phyloP scores from a whole-genome alignment of 2,329 filamentous ascomycete genomes.

The Xylaria sp. region DNA sequence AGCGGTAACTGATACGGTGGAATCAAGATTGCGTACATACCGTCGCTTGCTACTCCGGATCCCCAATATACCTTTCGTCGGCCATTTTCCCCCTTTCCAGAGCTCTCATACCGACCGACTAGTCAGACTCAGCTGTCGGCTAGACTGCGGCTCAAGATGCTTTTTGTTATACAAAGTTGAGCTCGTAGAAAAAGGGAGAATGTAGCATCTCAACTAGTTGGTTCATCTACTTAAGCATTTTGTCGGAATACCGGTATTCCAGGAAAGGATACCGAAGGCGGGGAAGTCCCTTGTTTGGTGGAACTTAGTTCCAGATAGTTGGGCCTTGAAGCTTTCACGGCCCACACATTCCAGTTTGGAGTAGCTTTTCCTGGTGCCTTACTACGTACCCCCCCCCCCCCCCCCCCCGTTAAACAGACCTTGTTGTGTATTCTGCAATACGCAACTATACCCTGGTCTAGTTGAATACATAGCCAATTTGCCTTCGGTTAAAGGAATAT shows the following conservation, averaged over 20 bases:
- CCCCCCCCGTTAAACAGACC: too few species aligned
- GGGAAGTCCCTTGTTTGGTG: constrained; percentile 4
- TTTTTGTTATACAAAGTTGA: not conserved
- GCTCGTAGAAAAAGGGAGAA: not conserved
- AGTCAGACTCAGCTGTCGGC: not conserved
- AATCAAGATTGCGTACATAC: not conserved
- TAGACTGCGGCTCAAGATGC: not conserved
- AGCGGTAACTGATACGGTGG: not conserved
- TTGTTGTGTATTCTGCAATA: too few species aligned
- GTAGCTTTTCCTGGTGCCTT: not conserved
- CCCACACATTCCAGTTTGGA: constrained; percentile 13
- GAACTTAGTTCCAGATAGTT: not conserved
- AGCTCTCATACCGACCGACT: too few species aligned
- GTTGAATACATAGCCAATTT: too few species aligned
- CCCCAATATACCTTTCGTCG: constrained; percentile 12
- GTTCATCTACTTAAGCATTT: not conserved
- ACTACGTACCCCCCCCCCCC: too few species aligned
- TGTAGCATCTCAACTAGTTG: not conserved
- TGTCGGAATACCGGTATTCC: not conserved
- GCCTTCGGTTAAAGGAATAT: too few species aligned
- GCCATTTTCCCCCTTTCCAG: constrained; percentile 12
- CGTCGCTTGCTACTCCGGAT: constrained; percentile 22
- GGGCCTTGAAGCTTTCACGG: constrained; percentile 24
- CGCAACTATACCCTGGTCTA: too few species aligned
- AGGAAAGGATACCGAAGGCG: constrained; percentile 3